Conservation (phyloP, 1,284 basidiomycete genomes). For the Ganoderma meredithae region DNA sequence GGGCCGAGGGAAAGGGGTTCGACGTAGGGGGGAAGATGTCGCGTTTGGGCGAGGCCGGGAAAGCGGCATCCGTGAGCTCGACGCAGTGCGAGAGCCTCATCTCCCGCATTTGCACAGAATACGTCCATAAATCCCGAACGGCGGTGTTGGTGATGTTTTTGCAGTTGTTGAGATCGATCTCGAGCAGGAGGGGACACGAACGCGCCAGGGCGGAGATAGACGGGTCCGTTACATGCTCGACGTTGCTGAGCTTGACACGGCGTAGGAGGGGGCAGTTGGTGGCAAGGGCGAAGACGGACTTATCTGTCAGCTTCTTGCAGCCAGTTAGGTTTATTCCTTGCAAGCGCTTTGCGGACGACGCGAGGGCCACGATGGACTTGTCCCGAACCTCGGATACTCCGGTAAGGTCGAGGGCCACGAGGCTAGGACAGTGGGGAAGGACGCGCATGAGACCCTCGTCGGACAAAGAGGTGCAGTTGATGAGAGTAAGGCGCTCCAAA, state of each 20-base stretch:
- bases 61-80: conserved; percentile 85
- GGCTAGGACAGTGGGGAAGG: conserved; percentile 74
- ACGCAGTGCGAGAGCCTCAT: conserved; percentile 86
- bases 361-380: conserved; percentile 74
- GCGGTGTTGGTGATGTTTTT: conserved; percentile 80
- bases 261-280: conserved; percentile 79
- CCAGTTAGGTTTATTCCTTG: conserved; percentile 94
- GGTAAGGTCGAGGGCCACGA: conserved; percentile 92
- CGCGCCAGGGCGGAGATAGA: conserved; percentile 84
- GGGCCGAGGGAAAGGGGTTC: conserved; percentile 55
- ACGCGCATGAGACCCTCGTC: conserved; percentile 74
- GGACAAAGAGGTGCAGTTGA: conserved; percentile 81
- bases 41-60: conserved; percentile 72
- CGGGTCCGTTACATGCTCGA: conserved; percentile 81
- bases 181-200: conserved; percentile 87
- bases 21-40: conserved; percentile 44
- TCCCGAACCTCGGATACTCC: conserved; percentile 78
- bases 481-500: conserved; percentile 92
- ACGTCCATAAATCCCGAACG: conserved; percentile 86
- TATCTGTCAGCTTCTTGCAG: conserved; percentile 85
- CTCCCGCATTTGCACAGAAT: conserved; percentile 88
- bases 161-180: conserved; percentile 93
- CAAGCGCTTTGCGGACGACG: conserved; percentile 74
- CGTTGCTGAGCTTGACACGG: conserved; percentile 86
- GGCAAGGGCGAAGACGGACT: conserved; percentile 82